A percentile compares a stretch with the other conserved stretches of the same genome.
Evolutionary conservation across 805 yeast species (phyloP).

Genomic region (Kodamaea nitidulidarum): DNA sequence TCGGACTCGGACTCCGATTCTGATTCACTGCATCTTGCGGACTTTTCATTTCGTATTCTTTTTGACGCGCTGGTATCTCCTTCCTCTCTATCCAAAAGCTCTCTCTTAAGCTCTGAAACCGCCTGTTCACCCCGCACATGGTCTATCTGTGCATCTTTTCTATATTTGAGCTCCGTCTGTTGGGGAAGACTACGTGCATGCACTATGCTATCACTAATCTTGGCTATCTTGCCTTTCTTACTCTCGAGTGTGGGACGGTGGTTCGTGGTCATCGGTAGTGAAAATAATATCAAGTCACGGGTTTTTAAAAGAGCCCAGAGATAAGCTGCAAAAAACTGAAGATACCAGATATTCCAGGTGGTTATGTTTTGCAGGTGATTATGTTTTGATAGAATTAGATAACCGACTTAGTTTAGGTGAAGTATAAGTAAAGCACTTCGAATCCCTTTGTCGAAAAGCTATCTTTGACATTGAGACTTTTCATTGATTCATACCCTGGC

Average conservation of each 20-base stretch:
- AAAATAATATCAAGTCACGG: not conserved
- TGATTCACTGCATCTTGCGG: not conserved
- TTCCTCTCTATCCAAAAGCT: constrained; percentile 14
- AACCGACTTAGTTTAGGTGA: too few relatives aligned
- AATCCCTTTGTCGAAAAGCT: too few relatives aligned
- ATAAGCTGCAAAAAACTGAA: too few relatives aligned
- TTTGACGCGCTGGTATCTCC: not conserved
- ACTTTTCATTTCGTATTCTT: not conserved
- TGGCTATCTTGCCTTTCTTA: constrained; percentile 31
- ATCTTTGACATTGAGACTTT: too few relatives aligned
- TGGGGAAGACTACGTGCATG: constrained; percentile 33
- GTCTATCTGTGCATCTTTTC: constrained; percentile 24
- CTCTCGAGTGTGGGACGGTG: constrained; percentile 42
- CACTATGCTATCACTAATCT: constrained; percentile 30
- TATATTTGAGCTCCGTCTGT: constrained; percentile 29
- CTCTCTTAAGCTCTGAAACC: constrained; percentile 22
- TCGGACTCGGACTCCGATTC: constrained; percentile 6
- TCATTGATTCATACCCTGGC: too few relatives aligned
- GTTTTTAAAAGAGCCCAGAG: not conserved
- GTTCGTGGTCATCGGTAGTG: constrained; percentile 39
- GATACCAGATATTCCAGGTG: too few relatives aligned
- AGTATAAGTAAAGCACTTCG: too few relatives aligned
- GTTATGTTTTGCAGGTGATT: too few relatives aligned
- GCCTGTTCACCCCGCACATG: constrained; percentile 16
- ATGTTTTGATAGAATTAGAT: too few relatives aligned